Percentiles rank a stretch among this genome's conserved stretches.
Evolutionary conservation across 495 filamentous ascomycete species (phyloP).

Genomic region (Aspergillus mulundensis): DNA sequence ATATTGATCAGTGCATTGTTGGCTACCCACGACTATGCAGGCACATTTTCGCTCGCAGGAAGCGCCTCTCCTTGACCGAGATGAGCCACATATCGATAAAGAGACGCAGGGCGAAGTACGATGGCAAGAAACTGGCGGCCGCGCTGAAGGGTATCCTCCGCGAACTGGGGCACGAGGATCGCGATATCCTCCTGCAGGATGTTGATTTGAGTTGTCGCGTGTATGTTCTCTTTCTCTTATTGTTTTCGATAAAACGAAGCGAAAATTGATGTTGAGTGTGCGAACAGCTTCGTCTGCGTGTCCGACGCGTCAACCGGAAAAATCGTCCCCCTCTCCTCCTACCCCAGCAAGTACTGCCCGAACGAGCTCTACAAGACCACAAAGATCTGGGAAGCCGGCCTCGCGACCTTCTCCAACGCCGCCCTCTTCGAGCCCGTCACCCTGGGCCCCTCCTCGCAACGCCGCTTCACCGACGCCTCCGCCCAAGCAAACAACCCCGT

Average conservation of each 20-base stretch:
- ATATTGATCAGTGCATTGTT: constrained; percentile 44
- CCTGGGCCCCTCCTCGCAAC: constrained; percentile 27
- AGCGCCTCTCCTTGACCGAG: constrained; percentile 26
- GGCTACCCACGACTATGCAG: constrained; percentile 36
- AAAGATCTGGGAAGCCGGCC: constrained; percentile 46
- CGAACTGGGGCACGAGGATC: constrained; percentile 28
- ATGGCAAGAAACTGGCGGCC: constrained; percentile 34
- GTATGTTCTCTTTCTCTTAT: constrained; percentile 19
- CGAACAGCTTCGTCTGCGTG: constrained; percentile 52
- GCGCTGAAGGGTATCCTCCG: constrained; percentile 40
- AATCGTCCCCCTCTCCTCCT: constrained; percentile 41
- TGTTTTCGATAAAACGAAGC: neutral
- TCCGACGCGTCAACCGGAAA: constrained; percentile 37
- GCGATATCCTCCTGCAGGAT: constrained; percentile 38
- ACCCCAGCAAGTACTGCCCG: constrained; percentile 34
- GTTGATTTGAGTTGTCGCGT: constrained; percentile 31
- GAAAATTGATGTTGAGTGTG: neutral
- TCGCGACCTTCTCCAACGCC: constrained; percentile 41
- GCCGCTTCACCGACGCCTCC: constrained; percentile 40
- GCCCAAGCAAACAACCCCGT: constrained; percentile 45
- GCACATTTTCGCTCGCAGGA: constrained; percentile 35
- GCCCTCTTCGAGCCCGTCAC: constrained; percentile 46
- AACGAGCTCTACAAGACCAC: constrained; percentile 33
- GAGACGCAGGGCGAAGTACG: constrained; percentile 34
- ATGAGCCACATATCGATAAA: neutral